Base-by-base conservation (phyloP, 306 rosid species). In the Malus sieversii region DNA sequence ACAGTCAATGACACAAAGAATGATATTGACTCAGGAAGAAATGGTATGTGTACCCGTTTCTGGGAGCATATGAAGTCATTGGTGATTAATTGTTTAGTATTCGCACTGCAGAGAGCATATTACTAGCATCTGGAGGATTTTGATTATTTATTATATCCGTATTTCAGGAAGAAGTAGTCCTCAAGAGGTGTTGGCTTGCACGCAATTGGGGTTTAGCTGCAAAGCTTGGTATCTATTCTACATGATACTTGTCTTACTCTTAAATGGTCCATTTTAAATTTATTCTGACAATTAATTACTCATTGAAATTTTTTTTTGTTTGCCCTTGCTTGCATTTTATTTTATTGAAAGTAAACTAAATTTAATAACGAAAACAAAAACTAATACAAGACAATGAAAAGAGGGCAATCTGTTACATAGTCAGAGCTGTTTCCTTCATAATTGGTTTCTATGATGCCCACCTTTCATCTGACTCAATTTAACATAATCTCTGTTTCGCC, bases 141-240 rank as follows among this genome's bases (percentile, higher is more conserved):
- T 48, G 20, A 68, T 64, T 64, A 71, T 71, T 33, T 71, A 20
- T 14, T 15, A 38, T 72, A 75, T 73, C 78, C 57, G 76, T 60
- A 59, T 85, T 77, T 83, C 90, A 95, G 98, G 98, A 95, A 81
- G 98, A 95, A 90, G 98, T 95, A 67, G 98, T 95, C 84, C 97
- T 95, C 32, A 92, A 95, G 89, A 92, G 97, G 84, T 95, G 98
- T 79, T 95, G 98, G 98, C 95, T 95, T 84, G 98, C 98, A 78
- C 97, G 97, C 69, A 92, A 95, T 80, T 95, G 98, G 98, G 97
- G 98, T 70, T 82, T 95, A 76, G 98, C 98, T 52, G 88, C 91
- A 77, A 95, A 86, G 85, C 88, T 85, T 77, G 97, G 98, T 92
- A 85, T 40, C 45, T 40, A 40, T 76, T 68, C 75, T 75, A 29